phyloP scores from a whole-genome alignment of 106 monocot genomes.

The Ottelia alismoides region DNA sequence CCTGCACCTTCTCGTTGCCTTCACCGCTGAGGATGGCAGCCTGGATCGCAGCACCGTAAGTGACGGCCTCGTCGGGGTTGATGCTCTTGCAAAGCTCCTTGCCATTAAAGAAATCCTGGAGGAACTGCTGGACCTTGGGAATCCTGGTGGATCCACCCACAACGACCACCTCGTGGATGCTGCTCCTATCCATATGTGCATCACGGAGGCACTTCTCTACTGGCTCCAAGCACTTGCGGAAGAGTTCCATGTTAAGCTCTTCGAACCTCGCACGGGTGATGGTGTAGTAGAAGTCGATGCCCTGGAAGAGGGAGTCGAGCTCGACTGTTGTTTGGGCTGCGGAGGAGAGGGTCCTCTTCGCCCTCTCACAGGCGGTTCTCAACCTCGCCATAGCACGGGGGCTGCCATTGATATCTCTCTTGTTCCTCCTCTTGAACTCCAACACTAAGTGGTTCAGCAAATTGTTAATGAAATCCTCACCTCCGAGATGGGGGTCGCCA shows the following conservation, averaged over 20 bases:
- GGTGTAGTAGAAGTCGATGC: constrained; percentile 10
- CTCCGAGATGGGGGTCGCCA: constrained; percentile 71
- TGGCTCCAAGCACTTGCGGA: constrained; percentile 6
- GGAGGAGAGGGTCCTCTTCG: constrained; percentile 67
- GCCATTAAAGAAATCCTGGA: constrained; percentile 23
- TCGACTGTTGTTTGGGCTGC: too few species aligned
- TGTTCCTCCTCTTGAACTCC: constrained; percentile 78
- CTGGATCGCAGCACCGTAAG: constrained; percentile 8
- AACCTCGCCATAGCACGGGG: constrained; percentile 40
- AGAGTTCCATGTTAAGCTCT: constrained; percentile 10
- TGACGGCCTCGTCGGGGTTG: constrained; percentile 14
- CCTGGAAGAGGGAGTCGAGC: constrained; percentile 8
- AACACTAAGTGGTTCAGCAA: constrained; percentile 73
- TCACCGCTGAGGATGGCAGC: constrained; percentile 16
- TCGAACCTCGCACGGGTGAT: constrained; percentile 7
- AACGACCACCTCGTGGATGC: constrained; percentile 9
- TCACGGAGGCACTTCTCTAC: constrained; percentile 4
- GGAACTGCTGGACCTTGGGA: constrained; percentile 42
- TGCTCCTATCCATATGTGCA: constrained; percentile 1
- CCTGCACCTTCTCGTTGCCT: constrained; percentile 27
- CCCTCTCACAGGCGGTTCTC: constrained; percentile 37
- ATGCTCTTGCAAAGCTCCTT: constrained; percentile 30
- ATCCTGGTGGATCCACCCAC: constrained; percentile 12
- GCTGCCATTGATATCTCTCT: constrained; percentile 70
- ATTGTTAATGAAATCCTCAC: constrained; percentile 70